Conservation (phyloP, 805 yeast genomes). For the Monosporozyma servazzii region DNA sequence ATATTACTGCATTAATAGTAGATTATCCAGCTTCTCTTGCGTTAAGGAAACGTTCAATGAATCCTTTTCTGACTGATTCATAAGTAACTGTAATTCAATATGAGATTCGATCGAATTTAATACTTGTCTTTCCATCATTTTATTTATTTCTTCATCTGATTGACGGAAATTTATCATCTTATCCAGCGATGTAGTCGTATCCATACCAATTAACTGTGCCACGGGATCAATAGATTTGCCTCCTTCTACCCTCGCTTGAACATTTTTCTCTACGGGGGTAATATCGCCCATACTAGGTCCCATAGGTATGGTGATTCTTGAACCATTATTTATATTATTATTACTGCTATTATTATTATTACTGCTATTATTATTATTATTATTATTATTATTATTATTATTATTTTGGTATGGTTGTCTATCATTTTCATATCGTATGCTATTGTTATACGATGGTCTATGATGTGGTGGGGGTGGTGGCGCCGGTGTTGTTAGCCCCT, state of each 20-base stretch:
- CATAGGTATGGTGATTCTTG: background rate
- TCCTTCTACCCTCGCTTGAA: too few relatives aligned
- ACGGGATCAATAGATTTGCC: background rate
- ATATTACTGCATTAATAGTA: conserved; percentile 6
- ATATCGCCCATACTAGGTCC: background rate
- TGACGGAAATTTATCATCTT: background rate
- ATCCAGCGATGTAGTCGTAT: background rate
- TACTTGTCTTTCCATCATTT: conserved; percentile 22
- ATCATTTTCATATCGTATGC: background rate
- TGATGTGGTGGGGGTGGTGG: background rate
- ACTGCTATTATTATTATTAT: background rate
- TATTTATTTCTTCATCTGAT: background rate
- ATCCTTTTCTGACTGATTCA: conserved; percentile 25
- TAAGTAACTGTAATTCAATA: background rate
- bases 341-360: background rate
- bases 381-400: background rate
- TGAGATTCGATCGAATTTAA: conserved; percentile 8
- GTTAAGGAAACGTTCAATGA: conserved; percentile 29
- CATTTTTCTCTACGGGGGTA: too few relatives aligned
- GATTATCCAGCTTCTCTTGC: conserved; percentile 29
- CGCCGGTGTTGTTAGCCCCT: background rate
- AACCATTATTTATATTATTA: background rate
- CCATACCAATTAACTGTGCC: background rate
- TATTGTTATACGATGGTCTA: background rate
- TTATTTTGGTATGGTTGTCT: background rate